Percentiles rank a stretch among this genome's conserved stretches.
phyloP scores from a whole-genome alignment of 108 stramenopile species.

The Nitzschia putrida region DNA sequence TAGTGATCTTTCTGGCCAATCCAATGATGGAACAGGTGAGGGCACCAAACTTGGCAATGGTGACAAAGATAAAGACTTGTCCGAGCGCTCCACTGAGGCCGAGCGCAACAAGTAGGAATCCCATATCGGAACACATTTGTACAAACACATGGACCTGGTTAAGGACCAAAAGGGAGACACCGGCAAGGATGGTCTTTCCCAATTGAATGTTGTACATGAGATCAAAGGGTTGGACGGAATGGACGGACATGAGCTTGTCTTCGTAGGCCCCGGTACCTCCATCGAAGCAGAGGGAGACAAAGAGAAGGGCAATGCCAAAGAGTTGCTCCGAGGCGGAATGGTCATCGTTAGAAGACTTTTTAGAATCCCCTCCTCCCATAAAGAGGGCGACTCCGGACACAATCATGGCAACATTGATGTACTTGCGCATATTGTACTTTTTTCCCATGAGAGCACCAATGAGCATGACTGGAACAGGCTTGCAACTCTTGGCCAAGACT shows the following conservation, averaged over 20 bases:
- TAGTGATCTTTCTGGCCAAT: conserved; percentile 92
- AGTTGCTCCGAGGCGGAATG: conserved; percentile 63
- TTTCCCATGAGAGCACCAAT: conserved; percentile 97
- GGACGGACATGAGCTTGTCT: conserved; percentile 97
- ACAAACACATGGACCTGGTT: conserved; percentile 94
- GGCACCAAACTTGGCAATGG: conserved; percentile 97
- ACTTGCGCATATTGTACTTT: conserved; percentile 89
- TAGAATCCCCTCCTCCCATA: conserved; percentile 87
- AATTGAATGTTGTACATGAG: conserved; percentile 99
- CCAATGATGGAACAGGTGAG: conserved; percentile 96
- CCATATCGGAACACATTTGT: conserved; percentile 94
- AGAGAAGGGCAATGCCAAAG: conserved; percentile 89
- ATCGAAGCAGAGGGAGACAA: conserved; percentile 95
- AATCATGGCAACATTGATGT: conserved; percentile 92
- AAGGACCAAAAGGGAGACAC: conserved; percentile 84
- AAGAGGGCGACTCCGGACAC: conserved; percentile 93
- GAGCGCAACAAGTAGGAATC: conserved; percentile 86
- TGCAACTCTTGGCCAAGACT: conserved; percentile 97
- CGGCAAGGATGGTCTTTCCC: conserved; percentile 95
- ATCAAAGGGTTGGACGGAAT: conserved; percentile 96
- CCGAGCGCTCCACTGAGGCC: conserved; percentile 94
- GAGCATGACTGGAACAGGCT: conserved; percentile 98
- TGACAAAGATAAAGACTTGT: conserved; percentile 95
- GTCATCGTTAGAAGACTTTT: conserved; percentile 28
- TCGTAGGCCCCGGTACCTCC: conserved; percentile 99